Evolutionary conservation across 345 rosid species (phyloP), one percentile per base, ranked within the genome.

Genomic region (Brassica nigra): DNA sequence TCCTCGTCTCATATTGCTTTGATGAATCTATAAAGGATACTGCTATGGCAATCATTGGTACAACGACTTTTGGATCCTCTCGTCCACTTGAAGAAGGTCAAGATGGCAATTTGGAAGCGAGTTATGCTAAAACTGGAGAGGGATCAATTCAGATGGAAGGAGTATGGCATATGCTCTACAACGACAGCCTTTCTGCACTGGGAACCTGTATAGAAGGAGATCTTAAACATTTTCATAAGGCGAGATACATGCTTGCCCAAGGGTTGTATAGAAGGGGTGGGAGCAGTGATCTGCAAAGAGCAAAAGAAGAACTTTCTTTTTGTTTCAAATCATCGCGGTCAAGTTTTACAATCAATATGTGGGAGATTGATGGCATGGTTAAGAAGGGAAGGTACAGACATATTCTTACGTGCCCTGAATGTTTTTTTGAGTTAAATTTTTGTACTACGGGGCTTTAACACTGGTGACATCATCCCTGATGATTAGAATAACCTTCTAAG

Each of bases 361-460:
- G 99, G 99, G 99, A 95, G 89, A 95, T 95, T 73, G 99, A 95
- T 87, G 95, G 98, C 83, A 88, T 91, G 96, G 97, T 90, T 54
- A 93, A 89, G 83, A 92, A 93, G 76, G 97, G 97, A 86, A 95
- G 93, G 99, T 95, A 81, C 44, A 79, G 34, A 65, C 64, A 70
- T 39, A 63, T 54, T 63, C 79, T 75, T 80, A 55, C 67, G 70
- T 68, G n/a, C 20, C 58, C 70, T 27, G 39, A 52, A 11, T 2
- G 18, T 18, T 18, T 0, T n/a, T 73, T 47, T 20, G 1, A 61
- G 15, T 61, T 58, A 34, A 65, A 18, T 39, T 11, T 37, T 55
- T 66, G 8, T 29, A 52, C 27, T 12, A 12, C 37, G 44, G 16
- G 49, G 58, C 3, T 63, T 65, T 71, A 36, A 68, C 44, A 49